Conservation (phyloP, 2,329 filamentous ascomycete genomes). For the Fusarium xyrophilum region DNA sequence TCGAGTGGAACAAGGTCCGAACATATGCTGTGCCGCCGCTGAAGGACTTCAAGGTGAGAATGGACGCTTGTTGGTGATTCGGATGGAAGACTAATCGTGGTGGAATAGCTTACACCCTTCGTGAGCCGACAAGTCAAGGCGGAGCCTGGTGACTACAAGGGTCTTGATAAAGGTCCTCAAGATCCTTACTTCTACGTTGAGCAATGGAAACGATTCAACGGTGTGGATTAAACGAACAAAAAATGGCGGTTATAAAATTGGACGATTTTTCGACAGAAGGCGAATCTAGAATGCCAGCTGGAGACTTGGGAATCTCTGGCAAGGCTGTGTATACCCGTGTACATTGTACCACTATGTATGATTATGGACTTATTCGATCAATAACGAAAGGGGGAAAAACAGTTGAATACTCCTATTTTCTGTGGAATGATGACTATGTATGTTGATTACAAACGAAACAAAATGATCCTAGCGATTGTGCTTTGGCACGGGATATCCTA, state of each 20-base stretch:
- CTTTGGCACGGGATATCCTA: conserved; percentile 23
- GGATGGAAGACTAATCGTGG: conserved; percentile 20
- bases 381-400: conserved; percentile 15
- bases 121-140: conserved; percentile 67
- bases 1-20: conserved; percentile 87
- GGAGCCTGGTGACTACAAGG: conserved; percentile 61
- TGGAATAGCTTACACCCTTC: conserved; percentile 76
- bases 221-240: conserved; percentile 55
- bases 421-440: conserved; percentile 5
- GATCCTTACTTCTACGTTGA: conserved; percentile 68
- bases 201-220: conserved; percentile 73
- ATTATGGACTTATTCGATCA: conserved; percentile 33
- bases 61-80: neutral
- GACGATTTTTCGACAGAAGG: neutral
- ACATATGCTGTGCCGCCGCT: conserved; percentile 85
- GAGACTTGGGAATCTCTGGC: conserved; percentile 31
- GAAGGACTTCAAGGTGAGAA: conserved; percentile 72
- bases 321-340: conserved; percentile 43
- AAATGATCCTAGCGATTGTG: conserved; percentile 22
- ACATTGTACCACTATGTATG: conserved; percentile 44
- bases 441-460: conserved; percentile 15
- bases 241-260: neutral
- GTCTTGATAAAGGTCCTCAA: conserved; percentile 60
- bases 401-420: conserved; percentile 12
- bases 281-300: conserved; percentile 3